Conservation (phyloP, 129 eudicot species). For the Saposhnikovia divaricata region DNA sequence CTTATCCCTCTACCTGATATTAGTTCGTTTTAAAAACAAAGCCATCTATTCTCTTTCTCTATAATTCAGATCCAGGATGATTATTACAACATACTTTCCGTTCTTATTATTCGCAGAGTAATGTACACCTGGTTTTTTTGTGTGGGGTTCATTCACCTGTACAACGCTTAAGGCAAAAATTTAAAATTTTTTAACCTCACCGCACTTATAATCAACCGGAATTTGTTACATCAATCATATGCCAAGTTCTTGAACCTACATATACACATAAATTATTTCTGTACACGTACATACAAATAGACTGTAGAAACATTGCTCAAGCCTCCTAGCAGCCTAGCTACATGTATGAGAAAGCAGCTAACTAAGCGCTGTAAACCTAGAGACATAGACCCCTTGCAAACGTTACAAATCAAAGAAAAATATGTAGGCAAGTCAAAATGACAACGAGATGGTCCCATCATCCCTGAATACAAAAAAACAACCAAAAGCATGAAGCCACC, state of each 20-base stretch:
- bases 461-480: conserved; percentile 74
- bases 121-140: too few relatives aligned
- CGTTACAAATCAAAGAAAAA: conserved; percentile 37
- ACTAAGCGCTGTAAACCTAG: conserved; percentile 41
- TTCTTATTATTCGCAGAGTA: too few relatives aligned
- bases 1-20: conserved; percentile 31
- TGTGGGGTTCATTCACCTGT: too few relatives aligned
- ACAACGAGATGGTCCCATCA: conserved; percentile 57
- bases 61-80: too few relatives aligned
- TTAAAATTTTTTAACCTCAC: too few relatives aligned
- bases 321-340: conserved; percentile 4
- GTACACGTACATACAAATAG: background rate
- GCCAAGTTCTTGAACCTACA: too few relatives aligned
- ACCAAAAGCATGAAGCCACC: conserved; percentile 46
- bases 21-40: conserved; percentile 27
- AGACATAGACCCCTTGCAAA: conserved; percentile 53
- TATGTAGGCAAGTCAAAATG: conserved; percentile 51
- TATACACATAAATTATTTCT: background rate
- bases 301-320: background rate
- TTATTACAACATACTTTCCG: too few relatives aligned
- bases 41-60: too few relatives aligned
- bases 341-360: conserved; percentile 27
- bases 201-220: too few relatives aligned
- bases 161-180: too few relatives aligned
- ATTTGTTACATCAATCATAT: too few relatives aligned